Conservation (phyloP, 116 monocot species). For the Phalaenopsis hybrid region DNA sequence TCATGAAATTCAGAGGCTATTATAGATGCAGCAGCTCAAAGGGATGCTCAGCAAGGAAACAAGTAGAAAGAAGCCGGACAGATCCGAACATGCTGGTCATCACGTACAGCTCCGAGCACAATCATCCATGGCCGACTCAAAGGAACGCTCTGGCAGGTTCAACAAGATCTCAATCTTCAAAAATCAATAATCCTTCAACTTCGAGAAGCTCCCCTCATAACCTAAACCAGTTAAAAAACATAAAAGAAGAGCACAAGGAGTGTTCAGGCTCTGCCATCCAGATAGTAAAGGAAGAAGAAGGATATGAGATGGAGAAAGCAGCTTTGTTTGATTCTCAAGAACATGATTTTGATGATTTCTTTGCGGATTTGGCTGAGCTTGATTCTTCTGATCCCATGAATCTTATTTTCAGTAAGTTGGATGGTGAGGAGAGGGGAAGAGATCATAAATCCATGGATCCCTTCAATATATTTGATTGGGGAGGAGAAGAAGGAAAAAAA, state of each 20-base stretch:
- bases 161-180: not conserved
- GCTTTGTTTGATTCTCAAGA: slow-evolving; percentile 12
- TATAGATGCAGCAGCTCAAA: slow-evolving; percentile 54
- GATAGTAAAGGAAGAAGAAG: not conserved
- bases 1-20: slow-evolving; percentile 34
- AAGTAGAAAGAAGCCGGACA: slow-evolving; percentile 47
- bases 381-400: slow-evolving; percentile 6
- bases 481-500: slow-evolving; percentile 3
- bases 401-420: not conserved
- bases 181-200: not conserved
- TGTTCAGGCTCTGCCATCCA: not conserved
- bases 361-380: not conserved
- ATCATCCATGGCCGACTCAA: slow-evolving; percentile 40
- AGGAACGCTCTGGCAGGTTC: slow-evolving; percentile 14
- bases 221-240: not conserved
- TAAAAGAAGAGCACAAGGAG: not conserved
- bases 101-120: slow-evolving; percentile 53
- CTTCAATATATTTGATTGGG: slow-evolving; percentile 10
- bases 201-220: not conserved
- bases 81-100: slow-evolving; percentile 41
- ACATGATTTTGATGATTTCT: not conserved
- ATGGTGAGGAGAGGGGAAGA: slow-evolving; percentile 19
- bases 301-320: slow-evolving; percentile 11
- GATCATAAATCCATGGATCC: not conserved
- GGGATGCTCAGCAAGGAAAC: slow-evolving; percentile 57